These are phyloP conservation scores for Daldinia childiae DNA, from an alignment of 495 filamentous ascomycete genomes.

Conservation along the genomic window DNA sequence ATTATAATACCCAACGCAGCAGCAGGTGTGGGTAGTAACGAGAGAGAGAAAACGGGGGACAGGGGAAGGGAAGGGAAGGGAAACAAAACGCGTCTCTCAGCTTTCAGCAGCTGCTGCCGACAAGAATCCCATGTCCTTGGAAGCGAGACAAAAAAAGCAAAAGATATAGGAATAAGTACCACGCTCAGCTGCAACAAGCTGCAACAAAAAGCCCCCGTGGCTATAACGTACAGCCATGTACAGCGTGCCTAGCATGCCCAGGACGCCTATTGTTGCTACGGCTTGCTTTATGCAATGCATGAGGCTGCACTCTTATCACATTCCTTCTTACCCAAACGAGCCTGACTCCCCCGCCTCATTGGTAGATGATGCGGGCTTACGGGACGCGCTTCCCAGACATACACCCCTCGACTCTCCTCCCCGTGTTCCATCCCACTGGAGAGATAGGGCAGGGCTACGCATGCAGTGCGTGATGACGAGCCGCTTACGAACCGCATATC, in stretches of 20 bases:
- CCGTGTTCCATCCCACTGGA: constrained; percentile 36
- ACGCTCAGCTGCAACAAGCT: constrained; percentile 26
- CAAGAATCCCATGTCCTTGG: constrained; percentile 17
- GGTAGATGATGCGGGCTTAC: constrained; percentile 35
- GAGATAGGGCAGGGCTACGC: constrained; percentile 17
- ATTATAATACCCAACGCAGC: constrained; percentile 30
- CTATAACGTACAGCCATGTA: constrained; percentile 10
- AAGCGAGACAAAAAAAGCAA: constrained; percentile 5
- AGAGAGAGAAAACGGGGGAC: not conserved
- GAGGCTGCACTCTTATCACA: constrained; percentile 33
- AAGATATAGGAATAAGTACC: constrained; percentile 3
- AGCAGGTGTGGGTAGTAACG: constrained; percentile 15
- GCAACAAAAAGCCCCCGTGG: constrained; percentile 19
- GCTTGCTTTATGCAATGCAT: constrained; percentile 37
- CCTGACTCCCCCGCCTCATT: constrained; percentile 27
- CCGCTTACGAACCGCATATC: constrained; percentile 28
- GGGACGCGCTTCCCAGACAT: constrained; percentile 30
- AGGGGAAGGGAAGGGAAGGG: constrained; percentile 6
- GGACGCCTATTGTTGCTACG: constrained; percentile 7
- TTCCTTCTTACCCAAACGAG: constrained; percentile 42
- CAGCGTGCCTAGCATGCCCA: not conserved
- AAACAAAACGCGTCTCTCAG: constrained; percentile 29
- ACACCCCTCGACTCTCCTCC: constrained; percentile 1
- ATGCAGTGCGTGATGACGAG: constrained; percentile 42
- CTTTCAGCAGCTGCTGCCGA: constrained; percentile 23